Conservation (phyloP, 2,329 filamentous ascomycete genomes). For the Teratosphaeria zuluensis region DNA sequence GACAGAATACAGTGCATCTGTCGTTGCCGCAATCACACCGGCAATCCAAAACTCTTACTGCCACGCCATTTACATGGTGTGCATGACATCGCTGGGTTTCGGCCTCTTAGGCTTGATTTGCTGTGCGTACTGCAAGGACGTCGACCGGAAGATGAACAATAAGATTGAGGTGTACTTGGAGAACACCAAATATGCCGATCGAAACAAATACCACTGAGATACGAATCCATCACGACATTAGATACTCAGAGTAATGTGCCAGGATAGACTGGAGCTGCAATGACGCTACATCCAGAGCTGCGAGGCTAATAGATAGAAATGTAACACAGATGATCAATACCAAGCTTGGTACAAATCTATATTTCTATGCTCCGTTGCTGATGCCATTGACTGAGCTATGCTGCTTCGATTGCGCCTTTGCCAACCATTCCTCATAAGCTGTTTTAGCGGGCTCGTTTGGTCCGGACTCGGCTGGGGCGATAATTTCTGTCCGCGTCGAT, state of each 20-base stretch:
- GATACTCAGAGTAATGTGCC: neutral
- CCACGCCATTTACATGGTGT: constrained; percentile 8
- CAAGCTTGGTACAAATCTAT: neutral
- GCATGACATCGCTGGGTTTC: constrained; percentile 12
- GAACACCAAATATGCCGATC: constrained; percentile 14
- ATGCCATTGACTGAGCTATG: neutral
- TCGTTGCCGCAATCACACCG: neutral
- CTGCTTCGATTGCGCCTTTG: neutral
- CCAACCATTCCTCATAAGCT: neutral
- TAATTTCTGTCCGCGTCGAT: neutral
- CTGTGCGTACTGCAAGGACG: constrained; percentile 13
- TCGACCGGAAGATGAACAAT: constrained; percentile 13
- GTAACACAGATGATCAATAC: neutral
- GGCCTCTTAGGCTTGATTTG: constrained; percentile 12
- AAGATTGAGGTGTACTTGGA: constrained; percentile 25
- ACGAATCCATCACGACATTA: neutral
- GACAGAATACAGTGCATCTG: neutral
- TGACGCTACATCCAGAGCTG: neutral
- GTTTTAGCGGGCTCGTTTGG: neutral
- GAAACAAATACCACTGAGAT: constrained; percentile 12
- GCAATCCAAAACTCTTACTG: neutral
- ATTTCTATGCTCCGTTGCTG: neutral
- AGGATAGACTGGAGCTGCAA: neutral
- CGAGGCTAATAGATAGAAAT: neutral
- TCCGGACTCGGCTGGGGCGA: neutral